Conservation (phyloP, 2,329 filamentous ascomycete species). For the Fusarium nanum region DNA sequence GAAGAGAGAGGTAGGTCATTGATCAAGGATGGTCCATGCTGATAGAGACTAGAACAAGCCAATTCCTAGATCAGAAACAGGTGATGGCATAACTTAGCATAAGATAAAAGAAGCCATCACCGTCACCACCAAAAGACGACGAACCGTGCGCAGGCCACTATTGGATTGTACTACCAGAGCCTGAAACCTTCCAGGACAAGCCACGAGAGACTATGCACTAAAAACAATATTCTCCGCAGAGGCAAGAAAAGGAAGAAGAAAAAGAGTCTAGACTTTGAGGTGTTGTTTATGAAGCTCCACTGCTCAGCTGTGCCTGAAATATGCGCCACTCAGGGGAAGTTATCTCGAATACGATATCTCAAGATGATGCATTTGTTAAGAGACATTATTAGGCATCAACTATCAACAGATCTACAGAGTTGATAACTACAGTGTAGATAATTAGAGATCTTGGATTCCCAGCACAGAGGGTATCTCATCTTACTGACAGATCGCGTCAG, state of each 20-base stretch:
- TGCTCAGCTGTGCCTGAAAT: constrained; percentile 9
- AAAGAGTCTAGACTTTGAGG: constrained; percentile 19
- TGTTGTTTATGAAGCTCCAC: background rate
- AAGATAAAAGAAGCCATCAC: constrained; percentile 15
- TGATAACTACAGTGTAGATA: background rate
- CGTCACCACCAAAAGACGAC: constrained; percentile 20
- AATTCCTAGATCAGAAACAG: constrained; percentile 15
- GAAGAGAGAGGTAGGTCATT: constrained; percentile 2
- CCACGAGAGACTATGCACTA: background rate
- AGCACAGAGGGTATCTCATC: background rate
- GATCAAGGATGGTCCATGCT: constrained; percentile 20
- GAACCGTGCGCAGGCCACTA: constrained; percentile 17
- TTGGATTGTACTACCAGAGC: constrained; percentile 13
- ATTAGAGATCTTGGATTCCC: background rate
- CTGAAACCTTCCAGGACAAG: constrained; percentile 17
- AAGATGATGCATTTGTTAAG: background rate
- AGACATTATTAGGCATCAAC: background rate
- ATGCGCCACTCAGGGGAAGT: background rate
- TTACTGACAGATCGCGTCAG: background rate
- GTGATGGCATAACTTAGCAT: background rate
- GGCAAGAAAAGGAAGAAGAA: background rate
- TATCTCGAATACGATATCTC: background rate
- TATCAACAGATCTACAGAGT: background rate
- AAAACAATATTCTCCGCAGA: background rate
- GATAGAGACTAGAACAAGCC: constrained; percentile 8